Conservation (phyloP, 2,329 filamentous ascomycete species). For the Talaromyces sp. region DNA sequence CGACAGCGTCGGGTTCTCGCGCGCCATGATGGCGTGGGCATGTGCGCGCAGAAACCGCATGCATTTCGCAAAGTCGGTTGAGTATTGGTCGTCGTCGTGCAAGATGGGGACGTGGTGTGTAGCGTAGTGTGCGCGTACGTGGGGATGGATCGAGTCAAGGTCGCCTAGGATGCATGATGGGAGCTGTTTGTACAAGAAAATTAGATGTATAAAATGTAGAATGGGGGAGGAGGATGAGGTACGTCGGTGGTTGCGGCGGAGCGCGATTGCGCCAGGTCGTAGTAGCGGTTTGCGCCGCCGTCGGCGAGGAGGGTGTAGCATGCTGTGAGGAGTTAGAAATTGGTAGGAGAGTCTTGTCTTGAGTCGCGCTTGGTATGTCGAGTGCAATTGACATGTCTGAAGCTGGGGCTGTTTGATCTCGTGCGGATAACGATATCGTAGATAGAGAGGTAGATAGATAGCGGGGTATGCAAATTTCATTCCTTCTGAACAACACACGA, state of each 20-base stretch:
- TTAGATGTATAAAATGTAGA: neutral
- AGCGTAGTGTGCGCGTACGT: constrained; percentile 62
- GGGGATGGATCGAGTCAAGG: constrained; percentile 70
- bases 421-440: neutral
- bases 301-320: constrained; percentile 73
- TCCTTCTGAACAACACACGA: neutral
- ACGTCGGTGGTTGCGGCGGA: constrained; percentile 27
- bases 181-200: constrained; percentile 29
- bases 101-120: constrained; percentile 56
- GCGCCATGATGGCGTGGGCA: constrained; percentile 18
- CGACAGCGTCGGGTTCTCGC: constrained; percentile 1
- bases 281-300: constrained; percentile 78
- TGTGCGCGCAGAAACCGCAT: constrained; percentile 52
- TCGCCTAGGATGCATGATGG: constrained; percentile 79
- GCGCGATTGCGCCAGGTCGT: constrained; percentile 41
- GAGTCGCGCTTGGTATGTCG: neutral
- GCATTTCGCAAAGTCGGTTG: constrained; percentile 87
- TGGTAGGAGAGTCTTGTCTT: no score
- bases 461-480: neutral
- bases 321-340: constrained; percentile 41
- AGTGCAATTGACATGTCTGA: neutral
- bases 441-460: neutral
- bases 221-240: constrained; percentile 12
- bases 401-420: neutral
- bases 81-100: constrained; percentile 72